phyloP scores from a whole-genome alignment of 768 basidiomycete species.

The Russula lepida region DNA sequence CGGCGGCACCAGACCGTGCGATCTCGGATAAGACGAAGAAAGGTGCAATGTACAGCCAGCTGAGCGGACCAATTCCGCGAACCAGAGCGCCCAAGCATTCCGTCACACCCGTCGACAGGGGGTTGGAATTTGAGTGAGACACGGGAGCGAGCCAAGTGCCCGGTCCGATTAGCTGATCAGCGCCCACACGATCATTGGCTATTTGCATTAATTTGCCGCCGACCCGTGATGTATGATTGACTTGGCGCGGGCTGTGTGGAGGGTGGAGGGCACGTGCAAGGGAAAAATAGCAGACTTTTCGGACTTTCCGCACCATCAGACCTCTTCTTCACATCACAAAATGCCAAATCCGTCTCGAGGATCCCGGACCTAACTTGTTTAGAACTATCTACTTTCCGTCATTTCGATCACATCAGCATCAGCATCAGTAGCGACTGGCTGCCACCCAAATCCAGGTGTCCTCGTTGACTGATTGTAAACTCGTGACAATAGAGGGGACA shows the following conservation, averaged over 20 bases:
- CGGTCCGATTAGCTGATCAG: not conserved
- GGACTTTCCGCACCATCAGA: too few relatives aligned
- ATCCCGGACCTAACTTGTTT: not conserved
- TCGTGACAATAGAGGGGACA: slow-evolving; percentile 37
- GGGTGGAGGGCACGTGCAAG: not conserved
- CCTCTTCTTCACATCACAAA: not conserved
- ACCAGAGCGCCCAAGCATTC: not conserved
- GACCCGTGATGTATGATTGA: too few relatives aligned
- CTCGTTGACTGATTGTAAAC: slow-evolving; percentile 40
- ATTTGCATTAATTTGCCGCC: too few relatives aligned
- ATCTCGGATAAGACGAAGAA: not conserved
- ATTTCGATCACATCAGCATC: slow-evolving; percentile 72
- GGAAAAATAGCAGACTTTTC: not conserved
- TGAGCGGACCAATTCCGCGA: not conserved
- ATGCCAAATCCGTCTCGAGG: not conserved
- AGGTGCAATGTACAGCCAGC: not conserved
- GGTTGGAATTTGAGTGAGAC: not conserved
- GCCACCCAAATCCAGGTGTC: slow-evolving; percentile 56
- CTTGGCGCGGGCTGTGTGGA: not conserved
- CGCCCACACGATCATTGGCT: not conserved
- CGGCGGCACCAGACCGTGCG: not conserved
- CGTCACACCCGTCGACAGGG: not conserved
- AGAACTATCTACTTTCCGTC: slow-evolving; percentile 30
- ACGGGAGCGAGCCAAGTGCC: not conserved
- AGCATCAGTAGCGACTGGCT: slow-evolving; percentile 62